Conservation (phyloP, 208 protist species). For the Leishmania mexicana region DNA sequence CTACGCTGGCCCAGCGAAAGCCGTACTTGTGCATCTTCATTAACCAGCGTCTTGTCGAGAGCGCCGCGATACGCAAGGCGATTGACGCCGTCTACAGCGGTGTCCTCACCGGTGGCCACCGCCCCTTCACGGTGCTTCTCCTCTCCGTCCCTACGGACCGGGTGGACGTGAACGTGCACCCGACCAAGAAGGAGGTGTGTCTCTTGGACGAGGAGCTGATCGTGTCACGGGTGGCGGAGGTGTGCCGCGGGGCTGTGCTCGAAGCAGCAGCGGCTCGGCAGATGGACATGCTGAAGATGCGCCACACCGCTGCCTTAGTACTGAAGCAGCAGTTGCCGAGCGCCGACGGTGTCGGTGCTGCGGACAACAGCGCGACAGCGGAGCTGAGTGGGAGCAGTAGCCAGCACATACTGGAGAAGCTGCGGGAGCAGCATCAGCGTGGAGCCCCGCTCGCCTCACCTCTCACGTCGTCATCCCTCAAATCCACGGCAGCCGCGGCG, state of each 20-base stretch:
- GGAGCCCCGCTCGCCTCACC: constrained; percentile 28
- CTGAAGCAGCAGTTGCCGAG: constrained; percentile 26
- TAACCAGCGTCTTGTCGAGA: constrained; percentile 88
- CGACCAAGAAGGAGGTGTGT: constrained; percentile 97
- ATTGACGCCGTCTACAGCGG: constrained; percentile 91
- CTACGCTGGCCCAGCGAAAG: constrained; percentile 65
- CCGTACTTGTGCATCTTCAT: constrained; percentile 80
- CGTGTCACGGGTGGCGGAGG: constrained; percentile 54
- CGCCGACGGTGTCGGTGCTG: constrained; percentile 11
- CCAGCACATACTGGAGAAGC: constrained; percentile 29
- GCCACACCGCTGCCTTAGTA: constrained; percentile 38
- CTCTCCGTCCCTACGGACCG: constrained; percentile 89
- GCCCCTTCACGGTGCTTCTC: constrained; percentile 95
- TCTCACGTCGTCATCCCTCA: constrained; percentile 27
- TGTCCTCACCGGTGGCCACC: constrained; percentile 86
- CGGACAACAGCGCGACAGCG: not conserved
- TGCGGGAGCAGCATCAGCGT: constrained; percentile 33
- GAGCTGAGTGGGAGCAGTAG: constrained; percentile 30
- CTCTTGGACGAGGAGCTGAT: constrained; percentile 87
- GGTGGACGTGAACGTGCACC: constrained; percentile 99
- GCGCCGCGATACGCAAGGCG: constrained; percentile 75
- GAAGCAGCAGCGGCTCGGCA: constrained; percentile 62
- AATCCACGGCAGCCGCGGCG: not conserved
- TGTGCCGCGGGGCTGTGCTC: constrained; percentile 57
- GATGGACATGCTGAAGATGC: constrained; percentile 62